These are phyloP conservation scores for Ceratocystis harringtonii DNA, from an alignment of 2,329 filamentous ascomycete genomes.

Conservation along the genomic window DNA sequence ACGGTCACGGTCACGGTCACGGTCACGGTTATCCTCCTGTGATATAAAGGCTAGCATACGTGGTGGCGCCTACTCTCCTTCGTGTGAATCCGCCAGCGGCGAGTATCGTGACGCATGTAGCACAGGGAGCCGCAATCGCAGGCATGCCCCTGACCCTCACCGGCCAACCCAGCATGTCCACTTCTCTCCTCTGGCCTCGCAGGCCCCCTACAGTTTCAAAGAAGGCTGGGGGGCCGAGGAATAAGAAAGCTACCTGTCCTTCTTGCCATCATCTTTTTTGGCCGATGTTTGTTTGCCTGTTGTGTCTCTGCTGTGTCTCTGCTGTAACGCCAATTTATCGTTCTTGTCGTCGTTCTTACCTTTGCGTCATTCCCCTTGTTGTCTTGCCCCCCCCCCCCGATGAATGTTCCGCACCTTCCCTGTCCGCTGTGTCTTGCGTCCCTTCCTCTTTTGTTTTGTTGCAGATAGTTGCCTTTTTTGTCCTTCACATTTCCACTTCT, in stretches of 20 bases:
- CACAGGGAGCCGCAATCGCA: too few relatives aligned
- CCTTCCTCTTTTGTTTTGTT: too few relatives aligned
- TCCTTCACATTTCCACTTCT: not conserved
- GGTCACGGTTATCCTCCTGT: not conserved
- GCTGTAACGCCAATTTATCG: not conserved
- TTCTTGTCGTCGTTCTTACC: not conserved
- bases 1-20: not conserved
- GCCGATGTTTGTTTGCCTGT: not conserved
- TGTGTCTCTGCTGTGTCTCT: conserved; percentile 2
- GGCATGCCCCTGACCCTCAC: too few relatives aligned
- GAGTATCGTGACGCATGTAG: too few relatives aligned
- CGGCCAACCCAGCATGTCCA: too few relatives aligned
- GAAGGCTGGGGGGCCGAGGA: not conserved
- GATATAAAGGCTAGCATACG: too few relatives aligned
- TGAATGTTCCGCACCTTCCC: not conserved
- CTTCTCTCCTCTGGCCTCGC: too few relatives aligned
- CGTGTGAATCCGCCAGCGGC: too few relatives aligned
- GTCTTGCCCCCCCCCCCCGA: not conserved
- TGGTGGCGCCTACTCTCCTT: too few relatives aligned
- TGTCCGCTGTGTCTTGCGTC: not conserved
- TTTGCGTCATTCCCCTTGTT: conserved; percentile 1
- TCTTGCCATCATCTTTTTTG: not conserved
- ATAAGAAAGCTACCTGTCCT: not conserved
- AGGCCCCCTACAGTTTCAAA: not conserved
- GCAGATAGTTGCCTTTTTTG: not conserved